A percentile compares a stretch with the other conserved stretches of the same genome.
These are phyloP conservation scores for Biscogniauxia mediterranea DNA, from an alignment of 2,329 filamentous ascomycete species.

Conservation along the genomic window DNA sequence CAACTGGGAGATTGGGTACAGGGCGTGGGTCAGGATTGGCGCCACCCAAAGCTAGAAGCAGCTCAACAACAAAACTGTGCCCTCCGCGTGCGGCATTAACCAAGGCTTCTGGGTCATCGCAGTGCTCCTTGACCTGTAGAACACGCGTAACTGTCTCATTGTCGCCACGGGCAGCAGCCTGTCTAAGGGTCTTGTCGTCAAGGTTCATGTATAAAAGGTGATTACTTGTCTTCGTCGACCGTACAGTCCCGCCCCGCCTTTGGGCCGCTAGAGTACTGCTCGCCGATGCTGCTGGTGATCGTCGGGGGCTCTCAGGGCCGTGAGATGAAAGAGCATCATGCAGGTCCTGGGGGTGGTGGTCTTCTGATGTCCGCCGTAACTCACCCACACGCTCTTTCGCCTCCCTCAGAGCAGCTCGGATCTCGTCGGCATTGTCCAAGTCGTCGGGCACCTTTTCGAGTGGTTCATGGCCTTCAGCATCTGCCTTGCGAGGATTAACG, in stretches of 20 bases:
- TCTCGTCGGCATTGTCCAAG: conserved; percentile 74
- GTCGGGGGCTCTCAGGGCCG: conserved; percentile 57
- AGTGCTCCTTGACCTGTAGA: conserved; percentile 58
- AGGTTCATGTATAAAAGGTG: conserved; percentile 62
- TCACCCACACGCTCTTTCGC: conserved; percentile 56
- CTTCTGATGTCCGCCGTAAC: conserved; percentile 56
- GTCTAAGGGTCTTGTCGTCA: conserved; percentile 59
- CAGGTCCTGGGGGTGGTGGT: conserved; percentile 49
- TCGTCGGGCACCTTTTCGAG: conserved; percentile 78
- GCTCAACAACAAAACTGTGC: conserved; percentile 81
- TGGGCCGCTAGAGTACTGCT: conserved; percentile 36
- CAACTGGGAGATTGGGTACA: conserved; percentile 56
- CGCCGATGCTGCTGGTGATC: conserved; percentile 48
- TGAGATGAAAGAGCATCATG: conserved; percentile 51
- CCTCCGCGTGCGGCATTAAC: conserved; percentile 90
- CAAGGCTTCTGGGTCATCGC: conserved; percentile 78
- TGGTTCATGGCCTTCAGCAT: conserved; percentile 89
- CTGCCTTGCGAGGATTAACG: conserved; percentile 87
- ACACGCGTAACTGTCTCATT: conserved; percentile 61
- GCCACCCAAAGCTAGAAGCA: conserved; percentile 67
- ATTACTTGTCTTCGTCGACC: conserved; percentile 64
- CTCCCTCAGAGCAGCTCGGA: conserved; percentile 65
- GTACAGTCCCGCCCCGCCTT: conserved; percentile 53
- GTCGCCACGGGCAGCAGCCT: conserved; percentile 60
- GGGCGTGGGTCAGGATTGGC: conserved; percentile 68